Evolutionary conservation across 2,329 filamentous ascomycete species (phyloP).

Genomic region (Venturia pyrina): DNA sequence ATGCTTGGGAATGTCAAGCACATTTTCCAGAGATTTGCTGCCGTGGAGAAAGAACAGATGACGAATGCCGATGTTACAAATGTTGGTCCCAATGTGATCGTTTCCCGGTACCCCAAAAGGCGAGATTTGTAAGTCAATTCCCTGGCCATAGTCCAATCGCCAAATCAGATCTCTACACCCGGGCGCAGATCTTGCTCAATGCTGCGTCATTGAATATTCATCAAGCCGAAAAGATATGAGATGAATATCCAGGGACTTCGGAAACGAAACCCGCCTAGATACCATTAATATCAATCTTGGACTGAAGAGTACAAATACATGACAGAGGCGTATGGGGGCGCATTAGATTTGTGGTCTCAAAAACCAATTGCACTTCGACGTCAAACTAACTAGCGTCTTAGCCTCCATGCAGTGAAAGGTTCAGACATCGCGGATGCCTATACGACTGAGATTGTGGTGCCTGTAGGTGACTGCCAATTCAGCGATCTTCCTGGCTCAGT

Average conservation of each 20-base stretch:
- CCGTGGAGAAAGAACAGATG: neutral
- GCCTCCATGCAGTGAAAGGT: conserved; percentile 34
- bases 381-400: neutral
- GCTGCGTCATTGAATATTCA: no score
- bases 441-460: conserved; percentile 39
- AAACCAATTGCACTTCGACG: no score
- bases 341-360: no score
- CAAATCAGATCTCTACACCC: no score
- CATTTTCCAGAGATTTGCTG: neutral
- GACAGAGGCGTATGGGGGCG: no score
- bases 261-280: no score
- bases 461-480: conserved; percentile 37
- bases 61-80: neutral
- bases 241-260: no score
- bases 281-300: no score
- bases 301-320: no score
- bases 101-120: conserved; percentile 40
- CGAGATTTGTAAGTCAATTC: conserved; percentile 37
- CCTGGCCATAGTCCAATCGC: no score
- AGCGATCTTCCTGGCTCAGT: conserved; percentile 36
- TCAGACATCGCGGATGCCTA: conserved; percentile 20
- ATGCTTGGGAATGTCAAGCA: neutral
- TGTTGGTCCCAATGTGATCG: neutral
- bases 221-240: no score
- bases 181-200: no score